phyloP scores from a whole-genome alignment of 2,329 filamentous ascomycete genomes.

The Fusarium coicis region DNA sequence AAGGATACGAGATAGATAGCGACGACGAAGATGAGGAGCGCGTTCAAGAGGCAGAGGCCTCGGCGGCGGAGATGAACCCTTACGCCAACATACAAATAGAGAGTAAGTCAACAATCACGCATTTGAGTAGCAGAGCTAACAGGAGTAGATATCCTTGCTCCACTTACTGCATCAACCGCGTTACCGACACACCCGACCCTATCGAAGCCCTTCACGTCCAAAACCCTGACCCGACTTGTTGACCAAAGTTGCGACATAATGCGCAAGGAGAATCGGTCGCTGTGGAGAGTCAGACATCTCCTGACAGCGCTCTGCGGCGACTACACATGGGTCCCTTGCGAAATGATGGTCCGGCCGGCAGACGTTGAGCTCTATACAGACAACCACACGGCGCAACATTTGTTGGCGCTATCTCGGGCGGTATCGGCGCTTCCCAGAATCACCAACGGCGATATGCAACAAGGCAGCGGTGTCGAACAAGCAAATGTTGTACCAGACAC shows the following conservation, averaged over 20 bases:
- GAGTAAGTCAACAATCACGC: conserved; percentile 60
- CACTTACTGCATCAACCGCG: conserved; percentile 79
- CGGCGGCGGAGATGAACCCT: conserved; percentile 77
- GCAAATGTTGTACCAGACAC: conserved; percentile 5
- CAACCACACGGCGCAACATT: conserved; percentile 54
- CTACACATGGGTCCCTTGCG: conserved; percentile 73
- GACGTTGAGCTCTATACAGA: conserved; percentile 67
- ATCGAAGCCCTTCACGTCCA: conserved; percentile 78
- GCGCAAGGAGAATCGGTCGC: conserved; percentile 77
- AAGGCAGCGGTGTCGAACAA: conserved; percentile 20
- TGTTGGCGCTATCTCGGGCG: conserved; percentile 46
- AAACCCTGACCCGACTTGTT: conserved; percentile 76
- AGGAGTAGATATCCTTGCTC: conserved; percentile 74
- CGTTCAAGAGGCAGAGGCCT: conserved; percentile 67
- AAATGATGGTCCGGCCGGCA: conserved; percentile 65
- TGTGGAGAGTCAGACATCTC: conserved; percentile 80
- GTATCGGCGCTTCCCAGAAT: conserved; percentile 23
- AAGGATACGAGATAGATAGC: conserved; percentile 80
- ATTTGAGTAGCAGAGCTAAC: conserved; percentile 43
- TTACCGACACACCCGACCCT: conserved; percentile 79
- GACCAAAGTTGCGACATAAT: conserved; percentile 76
- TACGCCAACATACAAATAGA: conserved; percentile 79
- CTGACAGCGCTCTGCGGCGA: conserved; percentile 81
- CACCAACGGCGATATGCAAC: conserved; percentile 41
- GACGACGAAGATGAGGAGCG: conserved; percentile 76